Conservation (phyloP, 352 stramenopile species). For the Pythium pyrilobum region DNA sequence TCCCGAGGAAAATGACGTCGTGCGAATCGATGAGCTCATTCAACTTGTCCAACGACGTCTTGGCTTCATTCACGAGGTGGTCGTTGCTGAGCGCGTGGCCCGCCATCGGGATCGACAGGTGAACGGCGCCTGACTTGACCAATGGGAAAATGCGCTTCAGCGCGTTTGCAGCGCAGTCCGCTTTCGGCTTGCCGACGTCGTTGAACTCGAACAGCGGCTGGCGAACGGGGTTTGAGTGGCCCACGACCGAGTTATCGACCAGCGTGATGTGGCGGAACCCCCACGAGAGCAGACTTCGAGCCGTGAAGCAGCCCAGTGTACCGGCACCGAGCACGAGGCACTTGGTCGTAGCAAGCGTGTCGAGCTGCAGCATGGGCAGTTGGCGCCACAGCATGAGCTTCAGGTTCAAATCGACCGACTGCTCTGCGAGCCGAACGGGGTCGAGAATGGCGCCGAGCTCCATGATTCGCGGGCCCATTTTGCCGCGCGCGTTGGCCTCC, state of each 20-base stretch:
- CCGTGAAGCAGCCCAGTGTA: slow-evolving; percentile 97
- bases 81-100: slow-evolving; percentile 87
- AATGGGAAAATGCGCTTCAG: slow-evolving; percentile 92
- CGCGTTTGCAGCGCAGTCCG: slow-evolving; percentile 88
- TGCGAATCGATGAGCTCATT: slow-evolving; percentile 88
- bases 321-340: slow-evolving; percentile 94
- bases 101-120: slow-evolving; percentile 98
- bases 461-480: slow-evolving; percentile 71
- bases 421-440: slow-evolving; percentile 88
- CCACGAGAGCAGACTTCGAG: slow-evolving; percentile 94
- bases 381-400: slow-evolving; percentile 99
- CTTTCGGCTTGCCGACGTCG: slow-evolving; percentile 95
- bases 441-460: slow-evolving; percentile 69
- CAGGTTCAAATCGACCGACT: slow-evolving; percentile 98
- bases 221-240: slow-evolving; percentile 97
- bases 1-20: slow-evolving; percentile 97
- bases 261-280: slow-evolving; percentile 97
- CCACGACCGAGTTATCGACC: slow-evolving; percentile 96
- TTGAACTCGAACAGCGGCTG: slow-evolving; percentile 95
- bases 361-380: slow-evolving; percentile 92
- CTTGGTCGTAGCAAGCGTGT: slow-evolving; percentile 86
- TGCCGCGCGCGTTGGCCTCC: slow-evolving; percentile 69
- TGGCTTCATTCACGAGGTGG: slow-evolving; percentile 54
- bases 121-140: slow-evolving; percentile 80
- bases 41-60: slow-evolving; percentile 70